These are phyloP conservation scores for Arabis hirsuta DNA, from an alignment of 345 rosid species.

Conservation along the genomic window DNA sequence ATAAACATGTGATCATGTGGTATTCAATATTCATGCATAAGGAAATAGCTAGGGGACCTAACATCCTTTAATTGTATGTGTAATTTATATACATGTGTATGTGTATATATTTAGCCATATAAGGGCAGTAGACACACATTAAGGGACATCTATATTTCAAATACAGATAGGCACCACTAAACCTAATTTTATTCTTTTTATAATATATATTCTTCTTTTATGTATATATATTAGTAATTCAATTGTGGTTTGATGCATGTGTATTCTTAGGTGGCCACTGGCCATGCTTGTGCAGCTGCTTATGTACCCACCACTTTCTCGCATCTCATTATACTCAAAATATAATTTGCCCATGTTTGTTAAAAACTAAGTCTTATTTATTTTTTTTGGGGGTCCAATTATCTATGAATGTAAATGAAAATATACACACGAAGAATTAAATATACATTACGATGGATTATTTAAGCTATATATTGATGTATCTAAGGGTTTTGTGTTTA, in stretches of 20 bases:
- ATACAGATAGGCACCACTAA: conserved; percentile 36
- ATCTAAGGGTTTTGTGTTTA: conserved; percentile 11
- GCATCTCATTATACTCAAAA: conserved; percentile 19
- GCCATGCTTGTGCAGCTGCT: conserved; percentile 35
- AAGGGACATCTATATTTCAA: conserved; percentile 6
- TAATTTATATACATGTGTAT: not conserved
- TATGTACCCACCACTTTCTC: conserved; percentile 42
- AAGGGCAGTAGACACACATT: conserved; percentile 14
- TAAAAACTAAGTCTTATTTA: not conserved
- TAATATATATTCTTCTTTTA: not conserved
- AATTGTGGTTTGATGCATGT: conserved; percentile 30
- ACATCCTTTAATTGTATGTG: conserved; percentile 3
- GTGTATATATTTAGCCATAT: conserved; percentile 1
- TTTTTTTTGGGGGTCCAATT: not conserved
- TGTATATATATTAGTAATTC: conserved; percentile 9
- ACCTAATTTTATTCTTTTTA: conserved; percentile 27
- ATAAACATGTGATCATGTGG: conserved; percentile 36
- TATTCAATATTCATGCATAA: conserved; percentile 25
- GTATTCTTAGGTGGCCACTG: conserved; percentile 33
- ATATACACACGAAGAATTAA: not conserved
- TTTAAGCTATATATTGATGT: conserved; percentile 10
- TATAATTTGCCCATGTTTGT: conserved; percentile 30
- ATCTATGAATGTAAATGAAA: not conserved
- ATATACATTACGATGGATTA: not conserved
- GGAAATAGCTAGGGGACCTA: conserved; percentile 28